Base-by-base conservation (phyloP, 1,284 basidiomycete genomes). In the Cutaneotrichosporon sp. region DNA sequence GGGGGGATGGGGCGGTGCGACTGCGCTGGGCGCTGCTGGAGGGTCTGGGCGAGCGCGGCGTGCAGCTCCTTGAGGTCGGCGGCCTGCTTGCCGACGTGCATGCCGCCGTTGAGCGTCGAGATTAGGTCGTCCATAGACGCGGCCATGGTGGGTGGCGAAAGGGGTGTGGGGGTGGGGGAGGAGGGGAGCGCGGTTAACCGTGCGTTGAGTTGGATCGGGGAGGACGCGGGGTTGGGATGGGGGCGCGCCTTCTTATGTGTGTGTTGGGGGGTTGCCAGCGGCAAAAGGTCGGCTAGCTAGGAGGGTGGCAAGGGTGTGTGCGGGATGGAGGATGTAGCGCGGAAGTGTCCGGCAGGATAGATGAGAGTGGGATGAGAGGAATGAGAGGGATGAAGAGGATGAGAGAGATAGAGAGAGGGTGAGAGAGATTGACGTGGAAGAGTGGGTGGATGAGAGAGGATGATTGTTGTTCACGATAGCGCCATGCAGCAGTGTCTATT, bases 121-220 rank as follows among this genome's bases (percentile, higher is more conserved):
- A 80, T 72, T 11, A 80, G 68, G 67, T 80, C 78, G 24, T 80
- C 78, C 65, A 80, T 75, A 8, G 47, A 50, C 8, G 47, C 47
- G 13, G 47, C 47, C 47, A 50, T 50, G 47, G 27, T 50, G 47
- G 25, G 4, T 31, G 18, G 27, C 10, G 14, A 27, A 3, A 29
- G 18, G n/a, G 27, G 13, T 10, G 18, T 14, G 24, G 20, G 25
- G 46, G 46, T 47, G 46, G 11, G 22, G 25, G 13, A 27, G 14
- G 46, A 27, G 25, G 25, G 16, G 47, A n/a, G 27, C 3, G 22
- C 14, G 4, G 22, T 9, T 46, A 22, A 14, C 45, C 38, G 38
- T 42, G 38, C 38, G 38, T 9, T 14, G 18, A 42, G 18, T 16
- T 6, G 38, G 38, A 42, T 36, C 9, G 29, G 29, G 29, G 34